Evolutionary conservation across 305 asterid species (phyloP), one percentile per base, ranked within the genome.

Genomic region (Caryopteris hybrid): DNA sequence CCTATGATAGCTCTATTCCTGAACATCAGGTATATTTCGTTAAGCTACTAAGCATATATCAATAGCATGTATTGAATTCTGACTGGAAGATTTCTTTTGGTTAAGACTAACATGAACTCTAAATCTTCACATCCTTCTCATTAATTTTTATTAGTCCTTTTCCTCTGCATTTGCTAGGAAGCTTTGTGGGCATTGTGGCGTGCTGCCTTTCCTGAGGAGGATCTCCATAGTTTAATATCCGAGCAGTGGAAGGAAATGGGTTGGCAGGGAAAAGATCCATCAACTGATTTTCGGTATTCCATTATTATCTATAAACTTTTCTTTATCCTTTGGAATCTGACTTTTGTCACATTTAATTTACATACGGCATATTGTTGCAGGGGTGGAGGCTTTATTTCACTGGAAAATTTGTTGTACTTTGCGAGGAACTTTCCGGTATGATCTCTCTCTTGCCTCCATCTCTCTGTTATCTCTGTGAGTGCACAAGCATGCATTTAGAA

Each of bases 191-290:
- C 91, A 63, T 69, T 91, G 72, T 94, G 99, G 99, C 70, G 73
- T 78, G 94, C 89, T 78, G 85, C 99, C 72, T 94, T 91, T 80
- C 99, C 99, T 41, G 94, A 70, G 68, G 84, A 85, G 77, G 83
- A 86, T 66, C 95, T 91, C 29, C 73, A 21, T 59, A 83, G 93
- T 77, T 80, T 91, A 76, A 86, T 94, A 83, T 91, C 98, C 47
- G 98, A 94, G 63, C 97, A 94, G 83, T 94, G 99, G 99, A 94
- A 94, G 76, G 96, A 91, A 74, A 94, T 94, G 99, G 99, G 99
- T 68, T 94, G 99, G 99, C 99, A 94, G 78, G 99, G 99, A 69
- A 94, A 94, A 87, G 99, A 94, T 81, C 99, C 99, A 34, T 84
- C 99, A 39, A 94, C 99, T 50, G 99, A 94, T 85, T 94, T 94